These are phyloP conservation scores for Nakazawaea wickerhamii DNA, from an alignment of 805 yeast species.

Conservation along the genomic window DNA sequence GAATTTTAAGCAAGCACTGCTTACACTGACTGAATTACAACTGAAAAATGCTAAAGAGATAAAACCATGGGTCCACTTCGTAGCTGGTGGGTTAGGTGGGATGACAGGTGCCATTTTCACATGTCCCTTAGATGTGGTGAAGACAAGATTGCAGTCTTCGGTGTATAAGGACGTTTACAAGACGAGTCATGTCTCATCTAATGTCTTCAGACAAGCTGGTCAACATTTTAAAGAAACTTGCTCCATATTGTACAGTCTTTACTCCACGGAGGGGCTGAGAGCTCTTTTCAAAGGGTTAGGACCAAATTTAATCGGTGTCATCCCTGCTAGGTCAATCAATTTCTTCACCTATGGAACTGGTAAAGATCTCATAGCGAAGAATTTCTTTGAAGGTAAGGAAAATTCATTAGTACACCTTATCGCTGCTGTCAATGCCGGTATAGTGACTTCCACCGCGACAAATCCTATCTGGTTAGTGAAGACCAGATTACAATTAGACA, in stretches of 20 bases:
- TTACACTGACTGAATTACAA: slow-evolving; percentile 1
- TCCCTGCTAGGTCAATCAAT: slow-evolving; percentile 95
- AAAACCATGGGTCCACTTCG: slow-evolving; percentile 71
- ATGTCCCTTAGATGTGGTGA: slow-evolving; percentile 93
- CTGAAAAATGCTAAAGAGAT: slow-evolving; percentile 18
- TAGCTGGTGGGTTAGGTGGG: slow-evolving; percentile 94
- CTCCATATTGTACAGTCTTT: slow-evolving; percentile 62
- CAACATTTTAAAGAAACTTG: slow-evolving; percentile 83
- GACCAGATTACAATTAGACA: slow-evolving; percentile 90
- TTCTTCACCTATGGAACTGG: slow-evolving; percentile 96
- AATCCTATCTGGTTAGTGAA: slow-evolving; percentile 97
- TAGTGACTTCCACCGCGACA: slow-evolving; percentile 92
- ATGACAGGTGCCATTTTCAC: slow-evolving; percentile 96
- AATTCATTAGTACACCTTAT: slow-evolving; percentile 79
- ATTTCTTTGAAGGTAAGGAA: slow-evolving; percentile 70
- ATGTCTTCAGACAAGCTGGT: slow-evolving; percentile 37
- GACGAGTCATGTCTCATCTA: slow-evolving; percentile 34
- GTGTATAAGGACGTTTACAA: slow-evolving; percentile 58
- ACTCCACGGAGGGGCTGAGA: slow-evolving; percentile 70
- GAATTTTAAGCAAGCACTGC: slow-evolving; percentile 29
- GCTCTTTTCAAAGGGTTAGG: slow-evolving; percentile 94
- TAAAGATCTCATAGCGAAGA: slow-evolving; percentile 63
- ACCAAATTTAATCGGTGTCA: slow-evolving; percentile 94
- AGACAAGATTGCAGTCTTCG: slow-evolving; percentile 90
- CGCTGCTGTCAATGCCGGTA: slow-evolving; percentile 88